Evolutionary conservation across 129 eudicot species (phyloP).

Genomic region (Gnaphalium uliginosum): DNA sequence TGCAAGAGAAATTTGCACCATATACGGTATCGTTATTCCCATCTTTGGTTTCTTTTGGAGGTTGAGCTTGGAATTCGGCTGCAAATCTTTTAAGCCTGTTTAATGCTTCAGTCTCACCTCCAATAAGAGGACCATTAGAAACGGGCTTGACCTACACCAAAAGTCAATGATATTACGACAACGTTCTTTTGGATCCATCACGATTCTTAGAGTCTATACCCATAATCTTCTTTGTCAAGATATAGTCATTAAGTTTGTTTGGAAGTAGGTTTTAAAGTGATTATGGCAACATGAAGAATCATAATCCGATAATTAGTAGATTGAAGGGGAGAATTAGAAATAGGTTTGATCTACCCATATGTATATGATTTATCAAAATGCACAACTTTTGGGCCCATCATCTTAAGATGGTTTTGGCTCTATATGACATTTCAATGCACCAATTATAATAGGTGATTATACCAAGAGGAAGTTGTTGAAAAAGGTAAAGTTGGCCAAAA

Average conservation of each 20-base stretch:
- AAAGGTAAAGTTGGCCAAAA: neutral
- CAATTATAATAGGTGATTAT: neutral
- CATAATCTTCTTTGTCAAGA: neutral
- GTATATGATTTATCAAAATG: neutral
- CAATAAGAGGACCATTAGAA: slow-evolving; percentile 62
- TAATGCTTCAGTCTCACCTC: slow-evolving; percentile 93
- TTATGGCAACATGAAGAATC: neutral
- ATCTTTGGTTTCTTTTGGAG: slow-evolving; percentile 54
- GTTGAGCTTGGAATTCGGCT: slow-evolving; percentile 78
- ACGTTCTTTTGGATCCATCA: neutral
- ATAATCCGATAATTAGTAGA: neutral
- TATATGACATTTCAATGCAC: neutral
- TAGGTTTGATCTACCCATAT: neutral
- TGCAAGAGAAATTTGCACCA: slow-evolving; percentile 96
- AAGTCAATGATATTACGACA: neutral
- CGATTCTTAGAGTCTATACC: neutral
- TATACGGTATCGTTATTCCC: slow-evolving; percentile 67
- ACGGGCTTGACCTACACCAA: slow-evolving; percentile 60
- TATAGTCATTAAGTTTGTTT: neutral
- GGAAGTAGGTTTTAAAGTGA: neutral
- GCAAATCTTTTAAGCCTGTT: slow-evolving; percentile 77
- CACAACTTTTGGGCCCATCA: neutral
- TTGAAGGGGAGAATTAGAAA: neutral
- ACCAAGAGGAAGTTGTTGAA: neutral
- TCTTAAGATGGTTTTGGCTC: neutral